Conservation (phyloP, 1,284 basidiomycete species). For the Naganishia albida region DNA sequence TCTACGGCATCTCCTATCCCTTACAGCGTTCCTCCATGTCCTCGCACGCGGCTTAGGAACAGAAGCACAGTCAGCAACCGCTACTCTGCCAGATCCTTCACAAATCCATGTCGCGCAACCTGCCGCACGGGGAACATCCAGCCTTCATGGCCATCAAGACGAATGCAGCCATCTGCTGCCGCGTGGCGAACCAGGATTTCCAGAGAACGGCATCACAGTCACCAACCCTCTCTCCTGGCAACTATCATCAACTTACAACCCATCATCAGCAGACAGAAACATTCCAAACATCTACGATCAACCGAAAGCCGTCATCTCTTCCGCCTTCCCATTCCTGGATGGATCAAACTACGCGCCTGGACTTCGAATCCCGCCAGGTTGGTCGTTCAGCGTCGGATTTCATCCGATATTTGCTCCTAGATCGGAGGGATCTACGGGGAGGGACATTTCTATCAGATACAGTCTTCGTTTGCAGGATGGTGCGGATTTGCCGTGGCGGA, state of each 20-base stretch:
- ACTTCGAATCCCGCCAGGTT: constrained; percentile 73
- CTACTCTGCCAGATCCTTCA: neutral
- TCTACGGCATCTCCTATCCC: no score
- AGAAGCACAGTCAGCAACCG: no score
- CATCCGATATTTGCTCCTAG: constrained; percentile 63
- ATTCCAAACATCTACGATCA: neutral
- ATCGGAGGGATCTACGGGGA: constrained; percentile 25
- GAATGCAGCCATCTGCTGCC: neutral
- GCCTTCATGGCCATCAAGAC: no score
- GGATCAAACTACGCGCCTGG: constrained; percentile 66
- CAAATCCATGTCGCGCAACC: no score
- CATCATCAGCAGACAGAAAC: neutral
- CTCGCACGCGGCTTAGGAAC: no score
- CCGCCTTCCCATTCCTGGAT: constrained; percentile 59
- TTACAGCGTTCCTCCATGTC: no score
- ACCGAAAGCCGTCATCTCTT: constrained; percentile 29
- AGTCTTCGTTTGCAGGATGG: constrained; percentile 11
- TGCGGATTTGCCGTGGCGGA: constrained; percentile 1
- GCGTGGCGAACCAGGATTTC: neutral
- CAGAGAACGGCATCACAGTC: constrained; percentile 6
- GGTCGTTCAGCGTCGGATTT: constrained; percentile 91
- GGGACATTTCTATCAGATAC: neutral
- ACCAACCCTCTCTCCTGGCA: constrained; percentile 20
- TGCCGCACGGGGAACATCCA: no score
- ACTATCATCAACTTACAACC: neutral